Conservation (phyloP, 768 basidiomycete species). For the Mycena latifolia region DNA sequence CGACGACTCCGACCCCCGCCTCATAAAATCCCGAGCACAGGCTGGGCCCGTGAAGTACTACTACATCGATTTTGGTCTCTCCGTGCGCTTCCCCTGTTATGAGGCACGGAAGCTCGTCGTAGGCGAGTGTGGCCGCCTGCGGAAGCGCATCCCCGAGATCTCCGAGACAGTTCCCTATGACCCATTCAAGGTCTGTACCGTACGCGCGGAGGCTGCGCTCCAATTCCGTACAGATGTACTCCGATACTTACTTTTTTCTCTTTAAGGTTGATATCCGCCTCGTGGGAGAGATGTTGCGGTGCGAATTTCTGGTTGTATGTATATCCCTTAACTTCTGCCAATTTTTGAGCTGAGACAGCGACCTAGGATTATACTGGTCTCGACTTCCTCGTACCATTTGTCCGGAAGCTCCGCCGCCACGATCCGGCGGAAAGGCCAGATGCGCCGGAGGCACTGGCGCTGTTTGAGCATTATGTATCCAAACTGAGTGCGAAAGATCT, state of each 20-base stretch:
- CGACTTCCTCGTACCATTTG: not conserved
- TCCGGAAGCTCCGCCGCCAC: too few species aligned
- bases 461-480: too few species aligned
- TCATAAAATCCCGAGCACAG: not conserved
- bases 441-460: too few species aligned
- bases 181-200: not conserved
- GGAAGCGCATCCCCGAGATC: not conserved
- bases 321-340: too few species aligned
- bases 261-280: not conserved
- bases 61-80: constrained; percentile 3
- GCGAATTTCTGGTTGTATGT: not conserved
- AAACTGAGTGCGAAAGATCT: too few species aligned
- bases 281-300: not conserved
- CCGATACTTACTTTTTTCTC: too few species aligned
- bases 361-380: not conserved
- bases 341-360: not conserved
- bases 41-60: constrained; percentile 2
- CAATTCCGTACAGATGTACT: too few species aligned
- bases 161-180: constrained; percentile 3
- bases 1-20: not conserved
- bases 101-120: not conserved
- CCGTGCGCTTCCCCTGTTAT: not conserved
- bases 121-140: not conserved
- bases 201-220: too few species aligned
- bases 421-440: too few species aligned